phyloP scores from a whole-genome alignment of 305 asterid genomes.

The Rubia occidens region DNA sequence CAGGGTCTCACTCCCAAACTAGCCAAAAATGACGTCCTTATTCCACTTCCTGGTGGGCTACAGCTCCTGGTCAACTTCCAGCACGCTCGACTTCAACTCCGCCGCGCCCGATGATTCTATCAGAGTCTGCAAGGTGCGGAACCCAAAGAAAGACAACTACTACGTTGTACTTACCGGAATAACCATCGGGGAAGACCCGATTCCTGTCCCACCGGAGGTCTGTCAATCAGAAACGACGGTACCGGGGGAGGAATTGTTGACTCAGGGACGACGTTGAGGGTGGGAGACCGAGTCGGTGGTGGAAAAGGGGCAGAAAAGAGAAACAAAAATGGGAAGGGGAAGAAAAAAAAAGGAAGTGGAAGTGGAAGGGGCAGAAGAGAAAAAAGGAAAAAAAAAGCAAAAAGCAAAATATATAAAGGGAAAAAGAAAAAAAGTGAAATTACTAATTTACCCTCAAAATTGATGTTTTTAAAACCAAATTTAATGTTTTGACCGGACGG shows the following conservation, averaged over 20 bases:
- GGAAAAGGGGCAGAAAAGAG: too few relatives aligned
- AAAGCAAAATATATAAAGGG: too few relatives aligned
- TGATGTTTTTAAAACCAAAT: too few relatives aligned
- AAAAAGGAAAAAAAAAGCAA: too few relatives aligned
- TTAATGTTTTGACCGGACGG: too few relatives aligned
- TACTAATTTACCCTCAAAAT: too few relatives aligned
- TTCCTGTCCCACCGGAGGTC: slow-evolving; percentile 30
- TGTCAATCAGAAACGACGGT: slow-evolving; percentile 41
- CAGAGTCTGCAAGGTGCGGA: slow-evolving; percentile 38
- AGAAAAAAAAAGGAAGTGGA: too few relatives aligned
- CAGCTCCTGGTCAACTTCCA: slow-evolving; percentile 41
- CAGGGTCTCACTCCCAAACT: slow-evolving; percentile 41
- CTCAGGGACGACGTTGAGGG: slow-evolving; percentile 64
- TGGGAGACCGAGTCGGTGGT: too few relatives aligned
- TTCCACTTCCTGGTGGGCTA: slow-evolving; percentile 68
- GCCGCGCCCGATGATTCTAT: slow-evolving; percentile 55
- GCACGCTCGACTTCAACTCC: slow-evolving; percentile 63
- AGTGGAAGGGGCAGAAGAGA: too few relatives aligned
- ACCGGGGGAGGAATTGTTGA: slow-evolving; percentile 23
- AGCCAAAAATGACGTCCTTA: slow-evolving; percentile 58
- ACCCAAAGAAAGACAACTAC: slow-evolving; percentile 34
- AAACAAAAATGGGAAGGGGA: too few relatives aligned
- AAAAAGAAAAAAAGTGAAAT: too few relatives aligned
- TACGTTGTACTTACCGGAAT: slow-evolving; percentile 65
- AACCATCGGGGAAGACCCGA: slow-evolving; percentile 39